A percentile compares a stretch with the other conserved stretches of the same genome.
Evolutionary conservation across 495 filamentous ascomycete species (phyloP).

Genomic region (Penicillium chermesinum): DNA sequence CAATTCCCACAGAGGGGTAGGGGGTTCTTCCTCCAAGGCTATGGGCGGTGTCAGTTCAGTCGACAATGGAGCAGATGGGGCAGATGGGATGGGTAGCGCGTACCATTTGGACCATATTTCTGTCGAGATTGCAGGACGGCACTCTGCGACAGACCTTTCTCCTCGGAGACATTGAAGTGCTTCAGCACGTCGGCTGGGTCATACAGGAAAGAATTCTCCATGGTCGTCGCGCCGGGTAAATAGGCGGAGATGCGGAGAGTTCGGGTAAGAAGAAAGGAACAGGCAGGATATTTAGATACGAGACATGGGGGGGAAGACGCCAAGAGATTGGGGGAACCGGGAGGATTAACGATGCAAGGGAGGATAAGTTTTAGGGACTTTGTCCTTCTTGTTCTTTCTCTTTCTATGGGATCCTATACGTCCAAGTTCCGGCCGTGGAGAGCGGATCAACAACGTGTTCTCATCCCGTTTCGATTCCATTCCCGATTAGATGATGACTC

Average conservation of each 20-base stretch:
- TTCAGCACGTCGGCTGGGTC: slow-evolving; percentile 63
- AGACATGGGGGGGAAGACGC: slow-evolving; percentile 14
- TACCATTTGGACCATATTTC: slow-evolving; percentile 85
- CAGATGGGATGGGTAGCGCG: slow-evolving; percentile 18
- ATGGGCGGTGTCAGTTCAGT: slow-evolving; percentile 9
- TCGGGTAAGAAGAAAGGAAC: slow-evolving; percentile 16
- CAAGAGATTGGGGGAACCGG: slow-evolving; percentile 7
- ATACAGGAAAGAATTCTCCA: slow-evolving; percentile 77
- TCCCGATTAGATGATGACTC: slow-evolving; percentile 15
- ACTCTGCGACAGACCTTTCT: slow-evolving; percentile 60
- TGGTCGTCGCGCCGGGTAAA: slow-evolving; percentile 30
- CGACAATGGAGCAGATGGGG: neutral
- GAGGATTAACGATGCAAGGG: neutral
- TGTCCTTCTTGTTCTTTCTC: slow-evolving; percentile 1
- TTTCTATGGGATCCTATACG: neutral
- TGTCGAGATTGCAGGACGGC: slow-evolving; percentile 59
- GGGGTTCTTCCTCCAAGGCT: slow-evolving; percentile 94
- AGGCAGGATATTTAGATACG: slow-evolving; percentile 9
- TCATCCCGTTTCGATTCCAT: slow-evolving; percentile 22
- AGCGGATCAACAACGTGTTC: slow-evolving; percentile 37
- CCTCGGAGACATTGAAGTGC: slow-evolving; percentile 63
- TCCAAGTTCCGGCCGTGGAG: slow-evolving; percentile 6
- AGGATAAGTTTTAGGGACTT: slow-evolving; percentile 7
- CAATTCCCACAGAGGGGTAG: slow-evolving; percentile 95
- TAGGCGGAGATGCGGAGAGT: slow-evolving; percentile 15